phyloP scores from a whole-genome alignment of 257 asterid species.

The Oldenlandia corymbosa region DNA sequence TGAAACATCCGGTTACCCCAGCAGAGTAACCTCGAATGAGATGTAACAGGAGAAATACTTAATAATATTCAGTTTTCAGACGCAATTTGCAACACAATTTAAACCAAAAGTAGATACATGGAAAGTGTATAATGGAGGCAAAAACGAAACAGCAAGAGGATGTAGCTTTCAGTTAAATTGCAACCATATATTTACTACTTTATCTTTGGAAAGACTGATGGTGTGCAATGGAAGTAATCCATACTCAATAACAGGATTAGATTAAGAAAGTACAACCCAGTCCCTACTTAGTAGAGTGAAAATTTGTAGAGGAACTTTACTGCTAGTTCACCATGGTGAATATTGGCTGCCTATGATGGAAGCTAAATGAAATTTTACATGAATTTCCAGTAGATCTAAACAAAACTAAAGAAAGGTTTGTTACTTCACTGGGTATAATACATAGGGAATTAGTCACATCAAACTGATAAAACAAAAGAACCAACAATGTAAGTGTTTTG shows the following conservation, averaged over 20 bases:
- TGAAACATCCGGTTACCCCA: not conserved
- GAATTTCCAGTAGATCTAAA: not conserved
- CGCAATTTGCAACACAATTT: no score
- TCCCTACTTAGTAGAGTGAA: no score
- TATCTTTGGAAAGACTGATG: not conserved
- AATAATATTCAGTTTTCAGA: no score
- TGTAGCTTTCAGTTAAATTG: not conserved
- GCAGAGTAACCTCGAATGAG: not conserved
- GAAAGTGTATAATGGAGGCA: not conserved
- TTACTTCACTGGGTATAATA: not conserved
- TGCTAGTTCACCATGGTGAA: not conserved
- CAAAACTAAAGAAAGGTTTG: not conserved
- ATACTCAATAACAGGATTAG: not conserved
- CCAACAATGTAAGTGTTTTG: not conserved
- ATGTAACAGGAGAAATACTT: not conserved
- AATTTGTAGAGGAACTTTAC: not conserved
- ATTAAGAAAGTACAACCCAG: not conserved
- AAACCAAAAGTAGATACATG: no score
- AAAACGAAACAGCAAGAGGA: not conserved
- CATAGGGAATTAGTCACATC: not conserved
- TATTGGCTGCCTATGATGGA: not conserved
- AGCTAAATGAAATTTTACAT: not conserved
- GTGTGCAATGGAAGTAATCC: not conserved
- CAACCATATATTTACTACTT: not conserved
- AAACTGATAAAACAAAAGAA: not conserved